A percentile compares a stretch with the other conserved stretches of the same genome.
Evolutionary conservation across 768 basidiomycete species (phyloP).

Genomic region (Lentinula lateritia): DNA sequence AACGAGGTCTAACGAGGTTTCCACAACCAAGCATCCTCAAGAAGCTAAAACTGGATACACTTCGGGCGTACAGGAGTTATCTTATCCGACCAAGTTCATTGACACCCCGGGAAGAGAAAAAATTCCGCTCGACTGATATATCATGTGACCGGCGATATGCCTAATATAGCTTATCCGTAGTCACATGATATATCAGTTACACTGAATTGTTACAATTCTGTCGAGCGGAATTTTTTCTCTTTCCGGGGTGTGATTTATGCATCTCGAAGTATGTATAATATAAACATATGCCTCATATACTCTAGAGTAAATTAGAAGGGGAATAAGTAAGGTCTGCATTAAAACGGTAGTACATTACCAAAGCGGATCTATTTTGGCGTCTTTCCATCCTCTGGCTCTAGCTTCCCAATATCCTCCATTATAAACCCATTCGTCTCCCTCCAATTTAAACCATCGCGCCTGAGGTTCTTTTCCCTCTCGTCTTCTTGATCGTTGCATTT

Average conservation of each 20-base stretch:
- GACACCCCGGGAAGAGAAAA: no score
- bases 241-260: no score
- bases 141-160: no score
- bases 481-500: conserved; percentile 69
- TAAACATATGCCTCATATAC: not conserved
- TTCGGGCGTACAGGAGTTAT: no score
- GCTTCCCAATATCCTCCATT: conserved; percentile 82
- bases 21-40: no score
- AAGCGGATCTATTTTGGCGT: conserved; percentile 39
- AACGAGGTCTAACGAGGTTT: not conserved
- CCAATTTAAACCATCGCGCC: conserved; percentile 74
- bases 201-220: no score
- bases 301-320: not conserved
- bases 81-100: not conserved
- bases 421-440: conserved; percentile 70
- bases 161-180: no score
- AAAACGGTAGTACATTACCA: conserved; percentile 43
- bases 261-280: not conserved
- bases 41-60: no score
- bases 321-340: not conserved
- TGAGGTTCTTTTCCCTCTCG: conserved; percentile 48
- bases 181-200: no score
- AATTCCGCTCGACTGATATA: no score
- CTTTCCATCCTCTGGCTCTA: conserved; percentile 60
- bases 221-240: no score